Conservation (phyloP, 2,329 filamentous ascomycete species). For the Calonectria hongkongensis region DNA sequence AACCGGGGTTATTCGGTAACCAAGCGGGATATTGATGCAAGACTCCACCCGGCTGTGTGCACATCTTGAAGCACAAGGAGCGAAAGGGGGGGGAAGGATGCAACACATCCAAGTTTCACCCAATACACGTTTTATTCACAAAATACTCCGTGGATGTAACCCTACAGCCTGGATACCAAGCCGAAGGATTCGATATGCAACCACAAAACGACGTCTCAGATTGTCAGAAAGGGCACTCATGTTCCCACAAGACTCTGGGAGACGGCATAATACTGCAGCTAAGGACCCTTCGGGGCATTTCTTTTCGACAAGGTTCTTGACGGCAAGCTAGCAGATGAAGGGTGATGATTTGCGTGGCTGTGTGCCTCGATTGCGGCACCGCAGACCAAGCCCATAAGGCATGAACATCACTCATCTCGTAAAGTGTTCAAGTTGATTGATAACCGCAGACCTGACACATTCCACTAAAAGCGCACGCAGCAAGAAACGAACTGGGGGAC, state of each 20-base stretch:
- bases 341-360: constrained; percentile 13
- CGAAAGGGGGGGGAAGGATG: constrained; percentile 36
- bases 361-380: constrained; percentile 6
- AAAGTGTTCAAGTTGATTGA: neutral
- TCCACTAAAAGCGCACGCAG: constrained; percentile 22
- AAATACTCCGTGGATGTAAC: constrained; percentile 32
- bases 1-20: constrained; percentile 22
- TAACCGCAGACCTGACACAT: constrained; percentile 26
- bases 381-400: neutral
- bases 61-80: constrained; percentile 28
- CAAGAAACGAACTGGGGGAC: constrained; percentile 33
- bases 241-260: constrained; percentile 18
- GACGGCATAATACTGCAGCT: constrained; percentile 31
- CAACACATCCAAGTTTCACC: constrained; percentile 39
- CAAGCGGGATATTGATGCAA: constrained; percentile 23
- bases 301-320: constrained; percentile 26
- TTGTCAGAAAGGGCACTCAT: constrained; percentile 19
- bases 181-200: constrained; percentile 32
- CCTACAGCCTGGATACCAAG: constrained; percentile 21
- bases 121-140: constrained; percentile 28
- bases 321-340: constrained; percentile 20
- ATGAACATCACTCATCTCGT: constrained; percentile 1
- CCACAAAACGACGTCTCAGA: constrained; percentile 32
- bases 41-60: constrained; percentile 28
- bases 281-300: constrained; percentile 28